These are phyloP conservation scores for Aspergillus aculeatinus DNA, from an alignment of 2,329 filamentous ascomycete species.

Conservation along the genomic window DNA sequence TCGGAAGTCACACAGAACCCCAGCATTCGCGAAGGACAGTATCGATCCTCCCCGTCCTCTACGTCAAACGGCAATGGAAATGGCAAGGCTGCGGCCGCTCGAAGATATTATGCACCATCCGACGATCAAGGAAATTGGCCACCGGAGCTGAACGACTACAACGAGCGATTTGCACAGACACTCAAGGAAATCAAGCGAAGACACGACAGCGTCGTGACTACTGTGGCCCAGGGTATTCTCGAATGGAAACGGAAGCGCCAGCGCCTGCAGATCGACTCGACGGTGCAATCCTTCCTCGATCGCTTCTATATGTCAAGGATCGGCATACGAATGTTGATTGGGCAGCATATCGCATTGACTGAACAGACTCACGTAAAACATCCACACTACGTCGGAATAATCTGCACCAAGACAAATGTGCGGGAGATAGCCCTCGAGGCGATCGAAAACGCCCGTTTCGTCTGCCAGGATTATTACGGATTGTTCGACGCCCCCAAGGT, in stretches of 20 bases:
- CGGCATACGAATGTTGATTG: conserved; percentile 98
- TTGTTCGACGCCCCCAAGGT: conserved; percentile 95
- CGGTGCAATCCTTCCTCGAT: conserved; percentile 95
- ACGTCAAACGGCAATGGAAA: conserved; percentile 49
- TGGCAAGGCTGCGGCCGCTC: conserved; percentile 49
- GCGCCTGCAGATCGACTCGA: conserved; percentile 96
- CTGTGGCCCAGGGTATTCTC: conserved; percentile 94
- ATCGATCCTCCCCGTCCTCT: conserved; percentile 53
- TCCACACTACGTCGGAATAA: conserved; percentile 94
- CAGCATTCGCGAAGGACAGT: conserved; percentile 80
- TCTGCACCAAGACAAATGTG: conserved; percentile 98
- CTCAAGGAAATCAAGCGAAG: conserved; percentile 92
- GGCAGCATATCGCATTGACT: conserved; percentile 94
- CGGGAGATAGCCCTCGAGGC: conserved; percentile 92
- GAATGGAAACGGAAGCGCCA: conserved; percentile 97
- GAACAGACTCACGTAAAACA: conserved; percentile 88
- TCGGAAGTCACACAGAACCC: conserved; percentile 86
- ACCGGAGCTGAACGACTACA: conserved; percentile 90
- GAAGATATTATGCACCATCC: conserved; percentile 87
- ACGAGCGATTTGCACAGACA: conserved; percentile 82
- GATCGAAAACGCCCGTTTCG: conserved; percentile 98
- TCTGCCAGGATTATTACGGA: conserved; percentile 97
- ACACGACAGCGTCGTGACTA: conserved; percentile 96
- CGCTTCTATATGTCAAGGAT: conserved; percentile 99
- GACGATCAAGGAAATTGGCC: conserved; percentile 91